A percentile compares a stretch with the other conserved stretches of the same genome.
Conservation (phyloP, 2,329 filamentous ascomycete genomes). For the Calonectria crousiana region DNA sequence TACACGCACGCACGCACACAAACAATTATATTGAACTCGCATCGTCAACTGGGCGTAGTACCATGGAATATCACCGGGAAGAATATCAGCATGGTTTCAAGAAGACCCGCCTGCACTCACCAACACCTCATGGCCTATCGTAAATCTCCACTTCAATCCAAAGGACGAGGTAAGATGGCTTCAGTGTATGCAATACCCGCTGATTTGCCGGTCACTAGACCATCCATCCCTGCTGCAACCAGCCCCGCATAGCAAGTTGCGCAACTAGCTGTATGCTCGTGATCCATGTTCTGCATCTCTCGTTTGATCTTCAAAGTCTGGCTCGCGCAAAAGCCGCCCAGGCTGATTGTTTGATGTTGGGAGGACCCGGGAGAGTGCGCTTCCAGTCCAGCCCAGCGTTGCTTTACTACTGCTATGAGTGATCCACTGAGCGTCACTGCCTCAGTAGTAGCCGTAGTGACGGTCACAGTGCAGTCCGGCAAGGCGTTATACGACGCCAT, state of each 20-base stretch:
- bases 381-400: neutral
- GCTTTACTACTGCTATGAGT: neutral
- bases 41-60: no score
- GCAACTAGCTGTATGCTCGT: neutral
- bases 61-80: neutral
- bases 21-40: no score
- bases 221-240: neutral
- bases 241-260: neutral
- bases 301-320: neutral
- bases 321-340: no score
- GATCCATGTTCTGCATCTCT: neutral
- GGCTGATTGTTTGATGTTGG: neutral
- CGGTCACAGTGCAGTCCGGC: neutral
- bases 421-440: neutral
- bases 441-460: slow-evolving; percentile 8
- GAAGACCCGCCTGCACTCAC: neutral
- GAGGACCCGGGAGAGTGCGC: neutral
- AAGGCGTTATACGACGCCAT: neutral
- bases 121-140: neutral
- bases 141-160: neutral
- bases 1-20: no score
- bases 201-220: neutral
- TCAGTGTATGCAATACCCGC: neutral
- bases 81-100: neutral
- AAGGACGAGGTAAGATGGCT: neutral